Base-by-base conservation (phyloP, 176 grass and related monocot species). In the Chloris gayana region DNA sequence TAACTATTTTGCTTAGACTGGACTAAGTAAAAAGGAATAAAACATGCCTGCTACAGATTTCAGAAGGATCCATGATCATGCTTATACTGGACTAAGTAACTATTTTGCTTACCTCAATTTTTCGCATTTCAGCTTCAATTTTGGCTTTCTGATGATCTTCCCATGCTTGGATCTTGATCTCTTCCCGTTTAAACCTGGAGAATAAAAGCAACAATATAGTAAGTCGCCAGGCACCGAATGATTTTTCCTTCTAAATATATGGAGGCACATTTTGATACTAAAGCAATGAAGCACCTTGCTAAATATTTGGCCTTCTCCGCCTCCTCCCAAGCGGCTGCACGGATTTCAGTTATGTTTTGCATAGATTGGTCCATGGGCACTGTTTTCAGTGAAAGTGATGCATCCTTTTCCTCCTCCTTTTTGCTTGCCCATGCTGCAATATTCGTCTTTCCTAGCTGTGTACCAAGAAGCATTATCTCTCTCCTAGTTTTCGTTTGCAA, bases 91-190 rank as follows among this genome's bases (percentile, higher is more conserved):
- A 47, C 45, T 35, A 22, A 73, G 5, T 32, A 77, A 33, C 7
- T 13, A 58, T 14, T 9, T 13, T 14, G 11, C 53, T 38, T 78
- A 93, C 97, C 91, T 99, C 97, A 56, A 91, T 83, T 86, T 99
- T 99, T 66, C 93, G 85, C 88, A 99, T 90, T 91, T 93, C 97
- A 74, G 97, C 97, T 91, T 99, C 93, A 24, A 90, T 99, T 90
- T 95, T 88, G 47, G 97, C 97, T 87, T 95, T 96, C 60, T 96
- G 97, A 74, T 99, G 97, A 90, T 93, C 88, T 80, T 99, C 97
- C 97, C 97, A 99, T 76, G 93, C 93, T 67, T 90, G 87, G 3
- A 96, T 99, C 80, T 96, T 99, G 68, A 99, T 99, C 65, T 99
- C 93, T 86, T 99, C 97, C 7, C 85, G 91, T 62, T 96, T 96